Percentiles rank a stretch among this genome's conserved stretches.
phyloP scores from a whole-genome alignment of 345 rosid genomes.

The Boechera retrofracta region DNA sequence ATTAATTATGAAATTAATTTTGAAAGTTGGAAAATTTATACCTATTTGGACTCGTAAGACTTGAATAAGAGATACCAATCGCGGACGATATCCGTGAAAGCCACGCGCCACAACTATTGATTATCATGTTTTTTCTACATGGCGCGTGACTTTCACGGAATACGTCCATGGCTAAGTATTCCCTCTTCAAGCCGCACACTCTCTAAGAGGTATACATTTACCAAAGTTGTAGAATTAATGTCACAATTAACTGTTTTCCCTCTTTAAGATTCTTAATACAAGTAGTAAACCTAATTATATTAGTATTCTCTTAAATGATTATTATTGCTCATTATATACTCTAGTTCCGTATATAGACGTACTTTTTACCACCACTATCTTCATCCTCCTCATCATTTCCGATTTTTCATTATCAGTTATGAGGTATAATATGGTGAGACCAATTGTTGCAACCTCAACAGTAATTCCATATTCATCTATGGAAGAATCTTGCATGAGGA shows the following conservation, averaged over 20 bases:
- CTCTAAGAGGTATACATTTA: no score
- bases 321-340: neutral
- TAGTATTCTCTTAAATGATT: neutral
- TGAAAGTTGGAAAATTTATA: neutral
- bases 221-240: no score
- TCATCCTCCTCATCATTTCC: neutral
- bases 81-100: neutral
- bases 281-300: neutral
- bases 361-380: no score
- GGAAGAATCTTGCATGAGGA: neutral
- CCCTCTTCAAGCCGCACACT: neutral
- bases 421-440: neutral
- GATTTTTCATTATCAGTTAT: neutral
- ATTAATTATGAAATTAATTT: neutral
- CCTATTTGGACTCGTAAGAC: neutral
- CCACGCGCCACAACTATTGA: neutral
- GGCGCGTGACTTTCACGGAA: neutral
- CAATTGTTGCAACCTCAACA: neutral
- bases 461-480: neutral
- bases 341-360: neutral
- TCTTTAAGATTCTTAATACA: neutral
- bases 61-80: neutral
- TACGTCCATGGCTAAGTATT: neutral
- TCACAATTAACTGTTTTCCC: neutral
- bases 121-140: neutral